These are phyloP conservation scores for Pseudogymnoascus sp. DNA, from an alignment of 2,329 filamentous ascomycete species.

Conservation along the genomic window DNA sequence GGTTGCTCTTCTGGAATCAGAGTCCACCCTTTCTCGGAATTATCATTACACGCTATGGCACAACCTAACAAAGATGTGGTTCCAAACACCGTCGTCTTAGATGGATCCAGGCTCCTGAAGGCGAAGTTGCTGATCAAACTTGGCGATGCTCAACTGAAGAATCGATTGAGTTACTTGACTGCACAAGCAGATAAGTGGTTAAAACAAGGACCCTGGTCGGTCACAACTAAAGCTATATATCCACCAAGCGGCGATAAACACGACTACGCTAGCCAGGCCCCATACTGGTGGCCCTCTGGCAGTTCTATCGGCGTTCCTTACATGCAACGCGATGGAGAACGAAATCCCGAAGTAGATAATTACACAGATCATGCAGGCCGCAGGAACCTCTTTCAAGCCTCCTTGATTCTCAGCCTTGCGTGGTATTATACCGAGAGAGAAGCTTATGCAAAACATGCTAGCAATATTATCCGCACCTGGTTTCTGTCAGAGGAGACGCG, in stretches of 20 bases:
- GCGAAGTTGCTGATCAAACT: not conserved
- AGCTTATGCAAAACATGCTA: constrained; percentile 21
- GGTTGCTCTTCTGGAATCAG: too few relatives aligned
- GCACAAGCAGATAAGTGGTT: constrained; percentile 17
- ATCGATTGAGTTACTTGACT: not conserved
- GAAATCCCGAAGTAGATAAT: constrained; percentile 22
- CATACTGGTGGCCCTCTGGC: constrained; percentile 22
- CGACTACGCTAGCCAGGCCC: constrained; percentile 22
- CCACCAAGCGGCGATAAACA: constrained; percentile 19
- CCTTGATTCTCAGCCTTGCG: constrained; percentile 21
- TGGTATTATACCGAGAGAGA: constrained; percentile 24
- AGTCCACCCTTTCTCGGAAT: too few relatives aligned
- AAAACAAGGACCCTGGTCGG: constrained; percentile 23
- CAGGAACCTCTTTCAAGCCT: constrained; percentile 22
- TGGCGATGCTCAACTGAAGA: not conserved
- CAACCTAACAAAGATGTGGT: too few relatives aligned
- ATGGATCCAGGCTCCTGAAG: constrained; percentile 4
- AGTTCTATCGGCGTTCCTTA: constrained; percentile 21
- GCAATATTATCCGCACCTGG: constrained; percentile 22
- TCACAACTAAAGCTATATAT: constrained; percentile 18
- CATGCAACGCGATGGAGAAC: constrained; percentile 21
- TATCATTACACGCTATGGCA: too few relatives aligned
- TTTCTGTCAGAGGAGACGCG: constrained; percentile 20
- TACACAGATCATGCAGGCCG: constrained; percentile 18
- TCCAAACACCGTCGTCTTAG: constrained; percentile 9